Base-by-base conservation (phyloP, 352 stramenopile genomes). In the Salisapilia sapeloensis region DNA sequence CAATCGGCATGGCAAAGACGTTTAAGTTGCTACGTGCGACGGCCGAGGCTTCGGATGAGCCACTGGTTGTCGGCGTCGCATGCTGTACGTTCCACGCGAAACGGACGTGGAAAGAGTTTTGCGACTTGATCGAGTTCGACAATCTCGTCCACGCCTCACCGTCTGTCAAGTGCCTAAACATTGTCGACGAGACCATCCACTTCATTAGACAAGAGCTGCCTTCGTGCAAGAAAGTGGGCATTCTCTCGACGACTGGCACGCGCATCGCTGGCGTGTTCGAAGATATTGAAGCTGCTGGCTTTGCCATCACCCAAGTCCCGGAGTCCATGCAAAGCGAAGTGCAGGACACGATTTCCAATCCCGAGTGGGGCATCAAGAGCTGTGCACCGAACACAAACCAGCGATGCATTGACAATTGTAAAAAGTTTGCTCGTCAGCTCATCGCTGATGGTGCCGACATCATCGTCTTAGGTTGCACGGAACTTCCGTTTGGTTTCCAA, bases 51-150 rank as follows among this genome's bases (percentile, higher is more conserved):
- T 45, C 49, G 24, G 38, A 48, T 16, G 46, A 45, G 20, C 62
- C 49, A 14, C 61, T 85, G 6, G 50, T 82, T 20, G 50, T 56
- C 11, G 65, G 65, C 21, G 63, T 82, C 20, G 60, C 65, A 9
- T 85, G 65, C 59, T 81, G 81, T 30, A 81, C 70, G 6, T 85
- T 85, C 40, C 66, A 81, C 48, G 63, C 66, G 12, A 48, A 53
- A 32, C 53, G 66, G 21, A 81, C 79, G 24, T 85, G 59, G 65
- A 48, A 80, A 33, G 55, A 76, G 35, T 82, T 85, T 38, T 49
- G 78, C 22, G 43, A 43, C 8, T 48, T 64, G 10, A 33, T 21
- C 16, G 36, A 31, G 38, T 15, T 38, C 20, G 28, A 63, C 4
- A 32, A 38, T 3, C 55, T 70, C 34, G 58, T 80, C 26, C 60